These are phyloP conservation scores for Tolypocladium nubicola DNA, from an alignment of 2,329 filamentous ascomycete species.

Conservation along the genomic window DNA sequence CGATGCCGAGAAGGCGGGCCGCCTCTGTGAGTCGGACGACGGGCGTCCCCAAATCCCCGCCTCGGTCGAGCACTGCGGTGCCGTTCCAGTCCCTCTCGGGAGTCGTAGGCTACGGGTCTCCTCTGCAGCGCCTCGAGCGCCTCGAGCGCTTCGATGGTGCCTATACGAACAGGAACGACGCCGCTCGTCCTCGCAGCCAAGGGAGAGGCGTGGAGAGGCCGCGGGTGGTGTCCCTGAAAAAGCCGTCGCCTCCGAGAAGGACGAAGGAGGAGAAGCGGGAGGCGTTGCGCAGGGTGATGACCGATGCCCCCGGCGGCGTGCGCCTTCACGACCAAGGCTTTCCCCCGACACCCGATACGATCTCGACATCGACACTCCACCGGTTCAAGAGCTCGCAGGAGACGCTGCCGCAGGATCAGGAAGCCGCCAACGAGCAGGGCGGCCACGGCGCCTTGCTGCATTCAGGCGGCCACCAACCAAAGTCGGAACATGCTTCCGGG, in stretches of 20 bases:
- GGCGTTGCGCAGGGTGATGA: conserved; percentile 36
- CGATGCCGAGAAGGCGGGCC: conserved; percentile 6
- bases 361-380: conserved; percentile 43
- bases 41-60: not conserved
- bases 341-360: conserved; percentile 50
- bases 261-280: conserved; percentile 37
- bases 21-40: conserved; percentile 14
- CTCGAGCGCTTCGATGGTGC: conserved; percentile 26
- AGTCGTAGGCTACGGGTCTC: conserved; percentile 13
- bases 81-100: conserved; percentile 36
- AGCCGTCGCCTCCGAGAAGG: conserved; percentile 11
- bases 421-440: conserved; percentile 14
- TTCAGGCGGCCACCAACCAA: conserved; percentile 11
- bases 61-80: conserved; percentile 16
- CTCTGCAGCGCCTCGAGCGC: conserved; percentile 39
- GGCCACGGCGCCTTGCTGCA: conserved; percentile 21
- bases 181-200: conserved; percentile 18
- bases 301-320: conserved; percentile 30
- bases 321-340: conserved; percentile 32
- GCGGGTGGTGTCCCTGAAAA: conserved; percentile 8
- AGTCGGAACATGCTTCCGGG: conserved; percentile 1
- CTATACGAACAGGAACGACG: conserved; percentile 15
- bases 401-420: conserved; percentile 25
- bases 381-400: conserved; percentile 41
- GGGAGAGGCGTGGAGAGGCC: conserved; percentile 11